Base-by-base conservation (phyloP, 2,329 filamentous ascomycete species). In the Neobulgaria alba region DNA sequence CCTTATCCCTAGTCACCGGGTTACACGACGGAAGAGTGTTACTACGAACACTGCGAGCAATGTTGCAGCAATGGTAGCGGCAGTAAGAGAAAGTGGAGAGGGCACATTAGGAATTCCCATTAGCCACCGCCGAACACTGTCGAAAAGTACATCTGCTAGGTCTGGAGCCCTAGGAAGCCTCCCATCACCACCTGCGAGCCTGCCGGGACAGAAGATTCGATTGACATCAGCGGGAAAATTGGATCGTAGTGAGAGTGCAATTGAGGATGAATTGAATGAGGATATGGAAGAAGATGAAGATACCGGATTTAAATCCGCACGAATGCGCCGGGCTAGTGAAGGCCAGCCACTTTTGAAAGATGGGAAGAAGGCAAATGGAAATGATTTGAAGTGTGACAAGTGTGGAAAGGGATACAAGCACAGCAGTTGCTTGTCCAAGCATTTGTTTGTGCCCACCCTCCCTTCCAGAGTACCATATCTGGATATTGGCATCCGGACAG, bases 331-430 rank as follows among this genome's bases (percentile, higher is more conserved):
- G 63, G 83, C 88, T 46, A 95, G 89, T 62, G 90, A 96, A 62
- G 89, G 88, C 48, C 85, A 90, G 53, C 79, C 84, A 55, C 72
- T 90, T 48, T 69, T 73, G 57, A 93, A 92, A 66, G 85, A 90
- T 57, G 73, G 76, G 53, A 81, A 79, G 69, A 89, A 87, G 68
- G 75, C 77, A 64, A 84, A 78, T 67, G 77, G 80, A 59, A 79
- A 81, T 59, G 90, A 96, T 64, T 78, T 98, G 62, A 87, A 85
- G 66, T 98, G 92, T 71, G 87, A 95, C 63, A 90, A 89, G 67
- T 98, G 92, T 72, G 90, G 90, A 66, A 98, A 98, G 76, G 88
- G 88, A 68, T 98, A 98, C 79, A 98, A 98, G 80, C 92, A 98
- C 76, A 94, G 89, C 79, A 96, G 92, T 73, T 98, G 92, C 79